These are phyloP conservation scores for Capronia epimyces DNA, from an alignment of 2,329 filamentous ascomycete species.

Conservation along the genomic window DNA sequence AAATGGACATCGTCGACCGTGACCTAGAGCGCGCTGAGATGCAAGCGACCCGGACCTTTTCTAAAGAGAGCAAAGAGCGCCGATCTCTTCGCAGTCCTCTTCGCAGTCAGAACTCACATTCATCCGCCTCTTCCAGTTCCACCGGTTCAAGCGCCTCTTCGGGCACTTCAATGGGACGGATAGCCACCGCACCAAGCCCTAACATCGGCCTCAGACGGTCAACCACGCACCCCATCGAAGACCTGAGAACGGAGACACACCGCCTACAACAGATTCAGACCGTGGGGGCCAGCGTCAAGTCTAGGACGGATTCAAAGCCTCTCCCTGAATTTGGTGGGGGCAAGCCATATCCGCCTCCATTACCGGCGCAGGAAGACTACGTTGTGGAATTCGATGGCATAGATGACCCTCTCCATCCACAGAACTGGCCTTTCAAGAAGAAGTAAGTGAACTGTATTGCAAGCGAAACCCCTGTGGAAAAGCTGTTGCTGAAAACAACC, in stretches of 20 bases:
- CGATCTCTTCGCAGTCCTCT: slow-evolving; percentile 22
- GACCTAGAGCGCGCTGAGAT: slow-evolving; percentile 37
- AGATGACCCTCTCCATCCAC: slow-evolving; percentile 75
- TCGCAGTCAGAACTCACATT: slow-evolving; percentile 15
- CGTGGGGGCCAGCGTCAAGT: slow-evolving; percentile 36
- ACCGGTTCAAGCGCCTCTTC: slow-evolving; percentile 24
- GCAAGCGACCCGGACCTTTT: slow-evolving; percentile 28
- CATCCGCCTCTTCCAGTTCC: slow-evolving; percentile 25
- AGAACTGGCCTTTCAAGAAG: slow-evolving; percentile 77
- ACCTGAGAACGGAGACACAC: slow-evolving; percentile 28
- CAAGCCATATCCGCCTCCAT: slow-evolving; percentile 52
- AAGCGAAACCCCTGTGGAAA: background rate
- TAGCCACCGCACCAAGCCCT: slow-evolving; percentile 24
- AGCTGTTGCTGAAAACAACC: background rate
- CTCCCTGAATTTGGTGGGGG: slow-evolving; percentile 47
- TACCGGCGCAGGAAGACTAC: slow-evolving; percentile 55
- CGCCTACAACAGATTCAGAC: slow-evolving; percentile 39
- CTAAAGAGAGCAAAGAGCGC: slow-evolving; percentile 22
- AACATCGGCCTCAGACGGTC: slow-evolving; percentile 15
- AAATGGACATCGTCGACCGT: slow-evolving; percentile 37
- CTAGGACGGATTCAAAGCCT: slow-evolving; percentile 32
- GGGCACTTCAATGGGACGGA: slow-evolving; percentile 22
- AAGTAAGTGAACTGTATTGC: slow-evolving; percentile 45
- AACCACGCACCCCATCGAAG: slow-evolving; percentile 28
- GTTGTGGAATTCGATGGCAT: slow-evolving; percentile 73